phyloP scores from a whole-genome alignment of 768 basidiomycete species.

The Boletus eberwhitei region DNA sequence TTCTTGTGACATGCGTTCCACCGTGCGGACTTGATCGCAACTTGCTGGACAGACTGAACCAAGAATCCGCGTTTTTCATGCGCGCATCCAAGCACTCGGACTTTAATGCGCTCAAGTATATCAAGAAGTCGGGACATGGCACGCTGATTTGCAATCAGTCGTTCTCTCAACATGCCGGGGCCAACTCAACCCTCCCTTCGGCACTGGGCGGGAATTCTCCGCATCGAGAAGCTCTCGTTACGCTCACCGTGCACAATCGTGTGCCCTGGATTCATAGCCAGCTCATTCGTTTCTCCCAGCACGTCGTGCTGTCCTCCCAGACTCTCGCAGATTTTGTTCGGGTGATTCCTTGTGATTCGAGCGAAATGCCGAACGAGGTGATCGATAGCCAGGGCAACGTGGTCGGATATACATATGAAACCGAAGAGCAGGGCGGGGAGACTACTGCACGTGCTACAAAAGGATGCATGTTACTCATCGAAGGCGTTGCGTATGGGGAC shows the following conservation, averaged over 20 bases:
- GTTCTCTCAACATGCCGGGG: not conserved
- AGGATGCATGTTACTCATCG: constrained; percentile 59
- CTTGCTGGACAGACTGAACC: constrained; percentile 39
- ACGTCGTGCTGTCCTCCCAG: constrained; percentile 67
- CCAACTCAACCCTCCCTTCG: not conserved
- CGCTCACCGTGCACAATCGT: constrained; percentile 57
- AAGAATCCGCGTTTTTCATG: constrained; percentile 58
- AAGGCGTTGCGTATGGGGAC: constrained; percentile 58
- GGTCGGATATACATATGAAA: constrained; percentile 31
- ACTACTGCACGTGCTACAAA: constrained; percentile 8
- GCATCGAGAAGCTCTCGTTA: constrained; percentile 46
- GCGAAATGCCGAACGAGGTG: constrained; percentile 46
- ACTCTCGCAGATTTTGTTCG: constrained; percentile 62
- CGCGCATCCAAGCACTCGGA: constrained; percentile 64
- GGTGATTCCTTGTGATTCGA: constrained; percentile 60
- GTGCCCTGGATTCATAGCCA: constrained; percentile 60
- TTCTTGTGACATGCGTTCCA: not conserved
- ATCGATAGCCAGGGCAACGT: constrained; percentile 31
- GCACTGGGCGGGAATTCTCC: not conserved
- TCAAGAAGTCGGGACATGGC: constrained; percentile 34
- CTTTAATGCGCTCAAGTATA: constrained; percentile 48
- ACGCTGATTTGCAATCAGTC: constrained; percentile 14
- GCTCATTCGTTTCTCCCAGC: constrained; percentile 62
- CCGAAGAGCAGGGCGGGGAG: constrained; percentile 5
- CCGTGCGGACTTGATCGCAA: not conserved